phyloP scores from a whole-genome alignment of 192 early-diverging fungal genomes.

The Chytriomyces confervae region DNA sequence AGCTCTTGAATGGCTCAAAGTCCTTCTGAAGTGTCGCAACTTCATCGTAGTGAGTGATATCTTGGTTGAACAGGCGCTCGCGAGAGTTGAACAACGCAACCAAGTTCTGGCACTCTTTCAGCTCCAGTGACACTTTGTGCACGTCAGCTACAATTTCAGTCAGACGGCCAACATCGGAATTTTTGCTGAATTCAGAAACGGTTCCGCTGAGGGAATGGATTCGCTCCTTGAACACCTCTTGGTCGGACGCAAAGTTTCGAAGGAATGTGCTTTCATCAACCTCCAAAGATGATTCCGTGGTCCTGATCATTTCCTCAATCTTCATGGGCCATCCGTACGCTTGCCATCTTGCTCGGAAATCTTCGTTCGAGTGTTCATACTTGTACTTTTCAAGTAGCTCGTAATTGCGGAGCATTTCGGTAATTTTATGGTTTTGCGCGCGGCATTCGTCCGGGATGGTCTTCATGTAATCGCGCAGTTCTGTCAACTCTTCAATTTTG shows the following conservation, averaged over 20 bases:
- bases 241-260: constrained; percentile 58
- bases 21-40: constrained; percentile 56
- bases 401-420: constrained; percentile 62
- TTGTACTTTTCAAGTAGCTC: constrained; percentile 64
- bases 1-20: constrained; percentile 64
- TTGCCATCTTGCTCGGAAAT: constrained; percentile 59
- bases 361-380: constrained; percentile 65
- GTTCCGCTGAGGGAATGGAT: constrained; percentile 51
- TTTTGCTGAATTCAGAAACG: constrained; percentile 61
- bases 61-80: constrained; percentile 63
- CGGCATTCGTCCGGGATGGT: constrained; percentile 59
- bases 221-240: constrained; percentile 70
- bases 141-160: constrained; percentile 62
- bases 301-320: constrained; percentile 58
- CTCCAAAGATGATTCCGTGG: constrained; percentile 54
- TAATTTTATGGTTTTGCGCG: constrained; percentile 46
- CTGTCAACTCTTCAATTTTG: constrained; percentile 68
- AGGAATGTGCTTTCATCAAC: constrained; percentile 60
- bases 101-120: constrained; percentile 61
- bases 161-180: constrained; percentile 53
- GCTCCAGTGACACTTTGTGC: constrained; percentile 54
- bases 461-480: constrained; percentile 63
- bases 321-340: constrained; percentile 60
- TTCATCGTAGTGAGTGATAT: constrained; percentile 66
- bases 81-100: constrained; percentile 60